Conservation (phyloP, 1,139 yeast genomes). For the Hemisphaericaspora xylofermentans region DNA sequence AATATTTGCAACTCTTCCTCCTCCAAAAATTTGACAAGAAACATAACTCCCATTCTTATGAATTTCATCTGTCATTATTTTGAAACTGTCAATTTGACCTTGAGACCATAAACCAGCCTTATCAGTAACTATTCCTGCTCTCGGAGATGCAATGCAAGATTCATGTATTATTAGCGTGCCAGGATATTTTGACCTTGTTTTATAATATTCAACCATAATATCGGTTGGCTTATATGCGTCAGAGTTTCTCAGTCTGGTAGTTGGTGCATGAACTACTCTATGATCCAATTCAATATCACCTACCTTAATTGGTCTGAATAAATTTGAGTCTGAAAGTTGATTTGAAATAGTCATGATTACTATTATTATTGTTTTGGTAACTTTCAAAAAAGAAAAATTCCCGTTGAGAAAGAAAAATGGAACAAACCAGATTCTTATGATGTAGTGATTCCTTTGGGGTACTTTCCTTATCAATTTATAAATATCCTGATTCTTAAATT, state of each 20-base stretch:
- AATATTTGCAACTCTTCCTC: constrained; percentile 26
- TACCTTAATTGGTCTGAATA: constrained; percentile 49
- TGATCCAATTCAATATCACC: constrained; percentile 37
- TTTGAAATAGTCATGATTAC: constrained; percentile 10
- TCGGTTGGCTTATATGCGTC: constrained; percentile 40
- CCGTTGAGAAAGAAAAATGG: no score
- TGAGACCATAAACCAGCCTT: constrained; percentile 54
- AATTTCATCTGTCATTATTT: constrained; percentile 44
- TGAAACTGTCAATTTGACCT: constrained; percentile 51
- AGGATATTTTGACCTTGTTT: constrained; percentile 46
- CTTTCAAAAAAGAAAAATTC: no score
- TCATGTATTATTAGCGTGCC: constrained; percentile 52
- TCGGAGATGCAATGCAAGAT: constrained; percentile 26
- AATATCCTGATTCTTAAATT: no score
- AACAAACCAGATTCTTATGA: no score
- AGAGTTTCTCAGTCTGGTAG: constrained; percentile 49
- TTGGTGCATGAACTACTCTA: constrained; percentile 52
- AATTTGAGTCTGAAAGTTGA: constrained; percentile 18
- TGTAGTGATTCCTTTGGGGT: no score
- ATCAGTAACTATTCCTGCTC: constrained; percentile 37
- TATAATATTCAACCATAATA: constrained; percentile 47
- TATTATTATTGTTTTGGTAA: no score
- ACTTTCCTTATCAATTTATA: no score
- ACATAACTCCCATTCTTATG: constrained; percentile 53
- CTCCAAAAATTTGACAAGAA: constrained; percentile 56